Base-by-base conservation (phyloP, 2,329 filamentous ascomycete genomes). In the Epichloe baconii region DNA sequence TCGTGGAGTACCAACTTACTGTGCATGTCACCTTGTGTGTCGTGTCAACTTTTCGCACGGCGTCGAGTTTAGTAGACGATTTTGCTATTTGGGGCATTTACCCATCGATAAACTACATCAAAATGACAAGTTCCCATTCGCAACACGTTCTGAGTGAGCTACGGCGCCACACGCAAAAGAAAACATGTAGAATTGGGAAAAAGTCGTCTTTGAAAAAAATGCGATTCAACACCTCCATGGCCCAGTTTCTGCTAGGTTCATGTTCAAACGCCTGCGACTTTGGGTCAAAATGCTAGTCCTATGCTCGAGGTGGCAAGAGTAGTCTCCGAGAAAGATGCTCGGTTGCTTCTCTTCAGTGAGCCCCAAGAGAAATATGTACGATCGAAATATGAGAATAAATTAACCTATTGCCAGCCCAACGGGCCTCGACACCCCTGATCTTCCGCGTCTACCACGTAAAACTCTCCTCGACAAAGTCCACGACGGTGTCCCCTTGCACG, bases 381-480 rank as follows among this genome's bases (percentile, higher is more conserved):
- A 34, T 43, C 10, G 40, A 49, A 37, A 45, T 46, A 12, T 37
- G 26, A 43, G 8, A 44, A 41, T 44, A 53, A 45, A 53, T 48
- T 48, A 31, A 34, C 40, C 31, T 21, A 50, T 36, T 36, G 5
- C 31, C 40, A 31, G 3, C 8, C 31, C 3, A 11, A 10, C 31
- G 10, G 31, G 31, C 31, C 31, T 3, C 8, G 8, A 31, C 8
- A 11, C 23, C 17, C n/a, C 12, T 35, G 12, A 41, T 23, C 31
- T 31, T 31, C 0, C 31, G 7, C 31, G 40, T 66, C 64, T 47
- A 81, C 78, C 78, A 82, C 1, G 80, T 83, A 60, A 91, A 91
- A 55, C 79, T 82, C 69, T 91, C 86, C 66, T 90, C 86, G 11
- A 86, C 72, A 61, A 88, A 88, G 63, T 89, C 84, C 15, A 90